Conservation (phyloP, 2,329 filamentous ascomycete species). For the Rhinocladiella similis region DNA sequence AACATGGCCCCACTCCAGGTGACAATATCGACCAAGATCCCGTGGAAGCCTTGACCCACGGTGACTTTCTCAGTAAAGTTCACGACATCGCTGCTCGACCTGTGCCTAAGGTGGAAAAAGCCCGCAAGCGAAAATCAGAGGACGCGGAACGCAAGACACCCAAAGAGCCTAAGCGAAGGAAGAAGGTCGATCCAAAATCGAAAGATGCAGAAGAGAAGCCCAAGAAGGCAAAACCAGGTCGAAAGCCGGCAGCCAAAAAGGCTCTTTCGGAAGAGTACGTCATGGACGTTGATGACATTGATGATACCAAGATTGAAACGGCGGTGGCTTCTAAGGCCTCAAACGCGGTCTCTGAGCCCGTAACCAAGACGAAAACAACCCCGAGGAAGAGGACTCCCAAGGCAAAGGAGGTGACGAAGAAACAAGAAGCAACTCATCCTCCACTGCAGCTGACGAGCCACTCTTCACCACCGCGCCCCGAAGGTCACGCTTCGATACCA, state of each 20-base stretch:
- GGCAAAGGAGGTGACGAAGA: conserved; percentile 1
- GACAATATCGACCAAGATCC: conserved; percentile 17
- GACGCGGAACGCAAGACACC: neutral
- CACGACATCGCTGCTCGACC: conserved; percentile 26
- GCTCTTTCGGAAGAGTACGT: conserved; percentile 12
- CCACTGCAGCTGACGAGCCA: conserved; percentile 2
- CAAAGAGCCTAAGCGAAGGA: conserved; percentile 24
- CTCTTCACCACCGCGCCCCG: neutral
- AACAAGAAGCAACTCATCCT: conserved; percentile 11
- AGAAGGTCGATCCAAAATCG: conserved; percentile 14
- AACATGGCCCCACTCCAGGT: conserved; percentile 36
- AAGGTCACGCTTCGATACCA: neutral
- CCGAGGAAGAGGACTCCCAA: neutral
- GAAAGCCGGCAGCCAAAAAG: conserved; percentile 13
- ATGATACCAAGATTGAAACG: neutral
- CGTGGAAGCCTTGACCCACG: conserved; percentile 15
- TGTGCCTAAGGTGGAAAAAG: conserved; percentile 24
- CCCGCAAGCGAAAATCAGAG: conserved; percentile 22
- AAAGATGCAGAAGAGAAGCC: conserved; percentile 6
- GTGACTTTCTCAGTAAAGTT: conserved; percentile 28
- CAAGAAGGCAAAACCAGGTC: neutral
- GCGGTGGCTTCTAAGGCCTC: conserved; percentile 3
- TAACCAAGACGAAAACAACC: neutral
- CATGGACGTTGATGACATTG: conserved; percentile 29
- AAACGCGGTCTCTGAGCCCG: neutral